Evolutionary conservation across 306 rosid genomes (phyloP).

Genomic region (Datisca glomerata): DNA sequence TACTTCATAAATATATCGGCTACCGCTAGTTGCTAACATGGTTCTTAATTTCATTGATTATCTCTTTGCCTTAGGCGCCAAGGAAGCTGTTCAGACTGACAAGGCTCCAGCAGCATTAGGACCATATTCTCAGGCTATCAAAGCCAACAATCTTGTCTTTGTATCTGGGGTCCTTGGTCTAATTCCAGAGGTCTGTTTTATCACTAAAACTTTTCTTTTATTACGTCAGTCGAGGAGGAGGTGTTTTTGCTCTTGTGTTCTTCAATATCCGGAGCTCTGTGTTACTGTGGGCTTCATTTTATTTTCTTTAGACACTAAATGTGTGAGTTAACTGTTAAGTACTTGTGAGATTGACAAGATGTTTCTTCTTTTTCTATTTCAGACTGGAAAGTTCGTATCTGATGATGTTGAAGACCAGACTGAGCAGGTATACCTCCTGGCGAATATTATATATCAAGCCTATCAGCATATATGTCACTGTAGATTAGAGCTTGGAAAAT

Average conservation of each 20-base stretch:
- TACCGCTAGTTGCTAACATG: too few species aligned
- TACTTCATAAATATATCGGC: too few species aligned
- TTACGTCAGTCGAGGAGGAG: too few species aligned
- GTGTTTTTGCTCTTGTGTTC: too few species aligned
- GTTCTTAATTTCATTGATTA: background rate
- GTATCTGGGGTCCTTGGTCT: constrained; percentile 94
- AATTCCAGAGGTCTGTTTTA: constrained; percentile 60
- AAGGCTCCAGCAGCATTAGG: constrained; percentile 96
- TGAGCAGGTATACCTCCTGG: constrained; percentile 54
- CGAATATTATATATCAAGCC: background rate
- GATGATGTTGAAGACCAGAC: constrained; percentile 80
- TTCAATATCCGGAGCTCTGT: too few species aligned
- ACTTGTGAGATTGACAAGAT: background rate
- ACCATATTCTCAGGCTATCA: constrained; percentile 91
- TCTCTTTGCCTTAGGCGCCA: constrained; percentile 42
- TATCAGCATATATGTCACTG: constrained; percentile 1
- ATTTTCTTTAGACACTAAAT: background rate
- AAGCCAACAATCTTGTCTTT: constrained; percentile 62
- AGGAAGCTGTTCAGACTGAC: constrained; percentile 76
- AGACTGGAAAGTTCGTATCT: constrained; percentile 83
- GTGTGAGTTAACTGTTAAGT: background rate
- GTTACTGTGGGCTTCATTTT: background rate
- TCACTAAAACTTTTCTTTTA: too few species aligned
- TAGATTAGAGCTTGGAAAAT: too few species aligned
- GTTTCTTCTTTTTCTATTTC: constrained; percentile 13